phyloP scores from a whole-genome alignment of 1,139 yeast species.

The Nakaseomyces delphensis region DNA sequence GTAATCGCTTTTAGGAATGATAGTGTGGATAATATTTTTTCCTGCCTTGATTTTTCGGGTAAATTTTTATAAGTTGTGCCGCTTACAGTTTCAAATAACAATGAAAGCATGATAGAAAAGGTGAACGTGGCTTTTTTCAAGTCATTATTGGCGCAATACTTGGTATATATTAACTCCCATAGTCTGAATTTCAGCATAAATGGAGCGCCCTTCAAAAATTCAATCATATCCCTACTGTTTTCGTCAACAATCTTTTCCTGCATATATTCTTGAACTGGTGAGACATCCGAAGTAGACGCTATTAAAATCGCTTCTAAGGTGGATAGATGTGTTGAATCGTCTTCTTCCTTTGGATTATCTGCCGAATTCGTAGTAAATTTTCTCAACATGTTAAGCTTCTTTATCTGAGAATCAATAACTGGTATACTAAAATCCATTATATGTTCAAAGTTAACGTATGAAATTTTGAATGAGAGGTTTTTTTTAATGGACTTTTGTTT shows the following conservation, averaged over 20 bases:
- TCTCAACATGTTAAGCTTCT: slow-evolving; percentile 33
- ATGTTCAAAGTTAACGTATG: slow-evolving; percentile 17
- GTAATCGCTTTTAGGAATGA: slow-evolving; percentile 37
- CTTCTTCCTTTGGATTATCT: slow-evolving; percentile 20
- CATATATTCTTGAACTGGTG: slow-evolving; percentile 15
- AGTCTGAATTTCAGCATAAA: slow-evolving; percentile 59
- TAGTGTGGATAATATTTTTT: slow-evolving; percentile 35
- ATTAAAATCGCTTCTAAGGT: neutral
- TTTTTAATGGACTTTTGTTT: slow-evolving; percentile 11
- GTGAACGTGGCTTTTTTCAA: slow-evolving; percentile 43
- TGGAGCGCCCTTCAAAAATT: slow-evolving; percentile 55
- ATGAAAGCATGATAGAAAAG: slow-evolving; percentile 42
- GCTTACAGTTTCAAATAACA: slow-evolving; percentile 36
- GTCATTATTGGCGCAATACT: slow-evolving; percentile 42
- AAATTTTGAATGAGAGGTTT: too few relatives aligned
- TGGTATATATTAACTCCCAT: slow-evolving; percentile 66
- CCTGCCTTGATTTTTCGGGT: slow-evolving; percentile 24
- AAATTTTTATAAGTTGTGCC: slow-evolving; percentile 22
- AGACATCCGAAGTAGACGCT: neutral
- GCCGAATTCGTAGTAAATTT: slow-evolving; percentile 27
- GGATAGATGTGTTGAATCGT: neutral
- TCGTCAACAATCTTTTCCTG: slow-evolving; percentile 8
- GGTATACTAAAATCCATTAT: slow-evolving; percentile 51
- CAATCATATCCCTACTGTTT: slow-evolving; percentile 43
- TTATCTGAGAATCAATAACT: slow-evolving; percentile 50